Evolutionary conservation across 108 stramenopile species (phyloP), one percentile per base, ranked within the genome.

Genomic region (Schizochytrium sp.): DNA sequence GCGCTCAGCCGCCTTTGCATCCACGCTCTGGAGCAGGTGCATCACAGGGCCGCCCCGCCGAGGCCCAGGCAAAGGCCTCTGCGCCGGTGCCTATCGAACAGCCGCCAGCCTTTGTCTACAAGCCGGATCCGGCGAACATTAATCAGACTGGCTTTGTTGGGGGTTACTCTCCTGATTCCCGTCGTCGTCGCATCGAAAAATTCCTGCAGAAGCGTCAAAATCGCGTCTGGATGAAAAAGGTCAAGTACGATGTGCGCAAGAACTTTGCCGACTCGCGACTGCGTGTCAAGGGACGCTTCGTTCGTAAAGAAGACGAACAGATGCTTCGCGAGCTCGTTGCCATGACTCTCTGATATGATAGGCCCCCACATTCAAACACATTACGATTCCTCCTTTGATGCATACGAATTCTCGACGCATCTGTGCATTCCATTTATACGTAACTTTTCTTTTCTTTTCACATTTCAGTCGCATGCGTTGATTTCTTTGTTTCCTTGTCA

Each of bases 241-340:
- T 99, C 28, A 98, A 98, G 91, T 99, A 99, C 91, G 98, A 98
- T 90, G 97, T 98, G 6, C 93, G 99, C n/a, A 98, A 99, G 91
- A 98, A 97, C 88, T 98, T 99, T 91, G 99, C 99, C 12, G 98
- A 98, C 91, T 96, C 96, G 88, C 93, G 99, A 59, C 87, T 98
- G 87, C 94, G 99, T 14, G 97, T 98, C 47, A 98, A 98, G 93
- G 99, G 98, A 5, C 94, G 98, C 8, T 99, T 99, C 92, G 98
- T 99, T 72, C 97, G 97, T 92, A 99, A 99, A 90, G 98, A 99
- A 89, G 98, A 99, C 89, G 98, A 99, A 91, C 92, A 97, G 60
- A 90, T 99, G 59, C 60, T 91, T 29, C 88, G 91, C 28, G 91
- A 91, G 58, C 44, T 91, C 6, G 28, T 89, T 16, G 57, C 58